These are phyloP conservation scores for Emmonsiellopsis sp. DNA, from an alignment of 2,329 filamentous ascomycete genomes.

Conservation along the genomic window DNA sequence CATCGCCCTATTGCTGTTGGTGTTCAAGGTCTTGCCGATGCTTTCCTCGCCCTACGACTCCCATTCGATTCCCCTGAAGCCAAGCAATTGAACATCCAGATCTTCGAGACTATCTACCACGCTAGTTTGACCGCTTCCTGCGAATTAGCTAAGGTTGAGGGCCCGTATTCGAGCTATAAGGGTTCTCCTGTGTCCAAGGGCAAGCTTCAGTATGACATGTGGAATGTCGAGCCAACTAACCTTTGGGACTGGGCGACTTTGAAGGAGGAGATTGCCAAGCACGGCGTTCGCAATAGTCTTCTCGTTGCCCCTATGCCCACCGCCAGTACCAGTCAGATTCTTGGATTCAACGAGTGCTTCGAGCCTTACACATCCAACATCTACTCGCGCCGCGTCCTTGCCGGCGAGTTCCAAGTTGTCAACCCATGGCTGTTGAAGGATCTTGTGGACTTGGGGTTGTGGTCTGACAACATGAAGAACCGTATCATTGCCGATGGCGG, in stretches of 20 bases:
- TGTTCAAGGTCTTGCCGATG: conserved; percentile 95
- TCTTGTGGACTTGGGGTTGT: conserved; percentile 92
- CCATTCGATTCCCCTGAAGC: conserved; percentile 96
- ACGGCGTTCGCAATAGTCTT: conserved; percentile 91
- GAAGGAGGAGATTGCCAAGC: conserved; percentile 83
- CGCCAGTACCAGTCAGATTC: conserved; percentile 91
- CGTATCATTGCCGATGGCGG: conserved; percentile 96
- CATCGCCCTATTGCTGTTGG: conserved; percentile 93
- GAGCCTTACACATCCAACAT: conserved; percentile 99
- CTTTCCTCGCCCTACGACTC: conserved; percentile 91
- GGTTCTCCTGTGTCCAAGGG: conserved; percentile 92
- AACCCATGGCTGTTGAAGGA: conserved; percentile 99
- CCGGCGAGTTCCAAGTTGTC: conserved; percentile 98
- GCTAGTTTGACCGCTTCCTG: conserved; percentile 83
- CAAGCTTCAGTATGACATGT: conserved; percentile 97
- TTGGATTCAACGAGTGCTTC: conserved; percentile 99
- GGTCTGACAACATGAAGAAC: conserved; percentile 99
- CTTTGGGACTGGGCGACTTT: conserved; percentile 93
- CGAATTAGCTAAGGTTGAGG: conserved; percentile 73
- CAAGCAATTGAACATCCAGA: conserved; percentile 89
- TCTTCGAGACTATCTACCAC: conserved; percentile 99
- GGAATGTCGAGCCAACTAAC: conserved; percentile 84
- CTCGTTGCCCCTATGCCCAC: conserved; percentile 97
- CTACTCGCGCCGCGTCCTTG: conserved; percentile 94
- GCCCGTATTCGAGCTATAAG: conserved; percentile 81